A percentile compares a stretch with the other conserved stretches of the same genome.
phyloP scores from a whole-genome alignment of 768 basidiomycete species.

The Pleurotus pulmonarius region DNA sequence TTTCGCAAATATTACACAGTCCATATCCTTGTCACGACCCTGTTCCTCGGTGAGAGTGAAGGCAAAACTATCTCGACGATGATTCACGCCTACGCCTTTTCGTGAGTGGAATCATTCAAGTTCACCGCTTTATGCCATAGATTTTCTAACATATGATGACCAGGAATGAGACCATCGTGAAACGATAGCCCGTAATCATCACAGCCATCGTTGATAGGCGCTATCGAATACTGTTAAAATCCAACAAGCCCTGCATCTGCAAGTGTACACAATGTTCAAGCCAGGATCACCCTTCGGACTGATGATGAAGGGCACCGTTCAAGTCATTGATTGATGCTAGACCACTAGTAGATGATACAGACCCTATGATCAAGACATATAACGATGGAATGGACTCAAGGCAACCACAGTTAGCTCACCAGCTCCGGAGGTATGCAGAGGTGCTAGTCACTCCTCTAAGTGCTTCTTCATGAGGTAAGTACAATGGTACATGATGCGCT shows the following conservation, averaged over 20 bases:
- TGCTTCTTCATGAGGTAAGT: conserved; percentile 5
- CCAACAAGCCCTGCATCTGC: conserved; percentile 68
- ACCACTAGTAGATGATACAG: conserved; percentile 71
- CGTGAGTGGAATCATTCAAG: conserved; percentile 36
- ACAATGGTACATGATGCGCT: neutral
- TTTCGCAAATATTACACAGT: conserved; percentile 34
- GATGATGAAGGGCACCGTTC: neutral
- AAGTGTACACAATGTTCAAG: conserved; percentile 88
- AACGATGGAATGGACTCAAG: conserved; percentile 61
- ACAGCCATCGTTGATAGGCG: conserved; percentile 79
- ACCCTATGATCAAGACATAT: conserved; percentile 62
- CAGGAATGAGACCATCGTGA: conserved; percentile 77
- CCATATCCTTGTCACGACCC: conserved; percentile 74
- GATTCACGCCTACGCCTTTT: conserved; percentile 16
- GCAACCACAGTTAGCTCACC: conserved; percentile 79
- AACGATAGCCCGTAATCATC: conserved; percentile 82
- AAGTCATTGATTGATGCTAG: conserved; percentile 30
- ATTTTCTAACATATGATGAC: neutral
- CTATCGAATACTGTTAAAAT: conserved; percentile 62
- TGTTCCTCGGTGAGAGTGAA: conserved; percentile 44
- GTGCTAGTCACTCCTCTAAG: conserved; percentile 61
- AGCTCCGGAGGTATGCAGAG: conserved; percentile 92
- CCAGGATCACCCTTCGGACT: conserved; percentile 69
- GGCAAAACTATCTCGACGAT: no score
- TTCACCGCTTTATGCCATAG: no score